phyloP scores from a whole-genome alignment of 2,329 filamentous ascomycete genomes.

The Venturia aucupariae region DNA sequence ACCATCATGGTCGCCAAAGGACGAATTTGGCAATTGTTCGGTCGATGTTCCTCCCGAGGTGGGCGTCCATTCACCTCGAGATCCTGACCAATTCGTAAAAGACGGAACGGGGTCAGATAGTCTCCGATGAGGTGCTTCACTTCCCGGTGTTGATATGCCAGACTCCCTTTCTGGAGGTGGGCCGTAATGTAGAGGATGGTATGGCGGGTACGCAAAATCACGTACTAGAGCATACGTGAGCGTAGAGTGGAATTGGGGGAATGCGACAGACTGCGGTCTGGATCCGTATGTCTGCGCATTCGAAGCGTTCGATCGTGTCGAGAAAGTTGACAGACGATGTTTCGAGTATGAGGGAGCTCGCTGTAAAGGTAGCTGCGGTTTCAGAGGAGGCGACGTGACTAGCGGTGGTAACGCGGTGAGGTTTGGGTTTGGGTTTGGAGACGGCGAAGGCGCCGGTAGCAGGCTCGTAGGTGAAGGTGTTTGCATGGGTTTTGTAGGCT shows the following conservation, averaged over 20 bases:
- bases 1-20: conserved; percentile 64
- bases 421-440: conserved; percentile 27
- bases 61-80: background rate
- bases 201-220: conserved; percentile 83
- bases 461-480: conserved; percentile 19
- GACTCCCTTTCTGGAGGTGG: conserved; percentile 72
- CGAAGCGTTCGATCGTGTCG: conserved; percentile 12
- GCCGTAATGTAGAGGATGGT: conserved; percentile 87
- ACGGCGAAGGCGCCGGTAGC: conserved; percentile 20
- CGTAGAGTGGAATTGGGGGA: conserved; percentile 76
- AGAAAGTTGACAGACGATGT: conserved; percentile 72
- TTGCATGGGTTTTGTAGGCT: background rate
- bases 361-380: conserved; percentile 43
- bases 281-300: conserved; percentile 42
- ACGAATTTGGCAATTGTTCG: conserved; percentile 69
- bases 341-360: conserved; percentile 61
- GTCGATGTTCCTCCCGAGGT: conserved; percentile 24
- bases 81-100: conserved; percentile 51
- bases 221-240: conserved; percentile 83
- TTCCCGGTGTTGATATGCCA: conserved; percentile 73
- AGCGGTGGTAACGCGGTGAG: conserved; percentile 39
- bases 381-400: conserved; percentile 42
- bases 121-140: conserved; percentile 60
- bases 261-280: conserved; percentile 70
- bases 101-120: conserved; percentile 72